These are phyloP conservation scores for Brassica napus DNA, from an alignment of 345 rosid genomes.

Conservation along the genomic window Da-Ae NC_063445.1:4708501-4709000, in stretches of 20 bases:
- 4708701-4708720: background rate
- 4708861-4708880: conserved; percentile 4
- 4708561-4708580: conserved; percentile 28
- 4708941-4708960: conserved; percentile 4
- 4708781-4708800: conserved; percentile 38
- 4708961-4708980: conserved; percentile 18
- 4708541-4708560: conserved; percentile 19
- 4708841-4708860: background rate
- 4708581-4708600: conserved; percentile 22
- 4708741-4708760: conserved; percentile 25
- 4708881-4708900: conserved; percentile 4
- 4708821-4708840: conserved; percentile 24
- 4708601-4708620: conserved; percentile 13
- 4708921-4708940: conserved; percentile 18
- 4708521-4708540: conserved; percentile 19
- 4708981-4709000: conserved; percentile 1
- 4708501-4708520: conserved; percentile 31
- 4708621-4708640: conserved; percentile 18
- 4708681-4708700: conserved; percentile 17
- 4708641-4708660: conserved; percentile 11
- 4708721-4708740: conserved; percentile 32
- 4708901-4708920: background rate
- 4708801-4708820: conserved; percentile 39
- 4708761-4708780: conserved; percentile 39
- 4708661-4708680: conserved; percentile 37